These are phyloP conservation scores for Protomyces pachydermus DNA, from an alignment of 1,139 yeast genomes.

Conservation along the genomic window DNA sequence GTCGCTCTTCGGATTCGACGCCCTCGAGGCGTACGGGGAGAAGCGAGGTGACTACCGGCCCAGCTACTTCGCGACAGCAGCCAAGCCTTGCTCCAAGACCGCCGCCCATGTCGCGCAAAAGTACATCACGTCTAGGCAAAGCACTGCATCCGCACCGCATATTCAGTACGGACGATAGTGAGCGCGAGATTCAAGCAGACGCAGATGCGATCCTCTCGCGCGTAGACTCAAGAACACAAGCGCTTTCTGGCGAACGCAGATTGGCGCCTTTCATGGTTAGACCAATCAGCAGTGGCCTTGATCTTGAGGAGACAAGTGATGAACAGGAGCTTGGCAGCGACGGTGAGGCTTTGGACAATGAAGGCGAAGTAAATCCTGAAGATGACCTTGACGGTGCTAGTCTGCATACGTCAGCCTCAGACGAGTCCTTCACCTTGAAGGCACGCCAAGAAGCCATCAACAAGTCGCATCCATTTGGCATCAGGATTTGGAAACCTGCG, in stretches of 20 bases:
- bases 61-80: neutral
- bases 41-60: neutral
- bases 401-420: constrained; percentile 11
- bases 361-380: neutral
- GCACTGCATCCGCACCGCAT: constrained; percentile 4
- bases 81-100: neutral
- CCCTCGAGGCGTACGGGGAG: constrained; percentile 1
- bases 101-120: neutral
- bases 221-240: neutral
- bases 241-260: neutral
- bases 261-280: constrained; percentile 3
- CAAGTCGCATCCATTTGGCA: constrained; percentile 96
- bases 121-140: neutral
- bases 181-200: constrained; percentile 26
- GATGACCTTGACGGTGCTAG: constrained; percentile 17
- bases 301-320: constrained; percentile 10
- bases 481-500: constrained; percentile 97
- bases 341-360: neutral
- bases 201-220: constrained; percentile 20
- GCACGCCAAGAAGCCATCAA: constrained; percentile 96
- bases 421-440: constrained; percentile 37
- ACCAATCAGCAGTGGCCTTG: constrained; percentile 5
- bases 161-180: constrained; percentile 28
- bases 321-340: constrained; percentile 8
- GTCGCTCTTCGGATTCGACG: neutral